Evolutionary conservation across 2,329 filamentous ascomycete species (phyloP), one percentile per base, ranked within the genome.

Genomic region (Rutstroemia sp.): DNA sequence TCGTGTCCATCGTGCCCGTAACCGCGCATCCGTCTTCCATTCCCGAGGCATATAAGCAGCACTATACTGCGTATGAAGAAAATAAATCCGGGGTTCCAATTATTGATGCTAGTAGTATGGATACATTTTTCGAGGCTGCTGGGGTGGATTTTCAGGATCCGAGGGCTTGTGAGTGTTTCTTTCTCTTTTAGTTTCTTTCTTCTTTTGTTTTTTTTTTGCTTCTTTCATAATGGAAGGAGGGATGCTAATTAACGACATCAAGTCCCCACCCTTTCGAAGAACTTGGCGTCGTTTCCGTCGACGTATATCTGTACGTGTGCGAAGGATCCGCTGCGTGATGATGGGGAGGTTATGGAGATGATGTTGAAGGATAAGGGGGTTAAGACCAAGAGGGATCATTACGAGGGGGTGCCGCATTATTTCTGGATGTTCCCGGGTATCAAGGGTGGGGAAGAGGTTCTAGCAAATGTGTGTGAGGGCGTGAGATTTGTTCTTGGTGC

Each of bases 391-490:
- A 60, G 59, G 21, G 66, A 69, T 39, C 55, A 60, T 34, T 68
- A 69, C 58, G 58, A 61, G 4, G 68, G 67, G 1, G 47, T 67
- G 42, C 68, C 69, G 42, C 69, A 71, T 60, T 71, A 68, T 38
- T 72, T 67, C 25, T 55, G 53, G 53, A 7, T 38, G 7, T 55
- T 55, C 5, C 53, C 53, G 1, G 16, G 25, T 12, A 38, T 50
- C 0, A 42, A 50, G 3, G 25, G 38, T 9, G 10, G 46, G 17
- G 53, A 37, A 5, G 46, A 55, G 4, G 42, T 38, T 55, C 37
- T 55, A 12, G 47, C 3, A 1, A 45, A 55, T 51, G 37, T 34
- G 17, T 50, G 38, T 8, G 12, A 38, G 10, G 53, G 53, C 6
- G 53, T 38, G 10, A 55, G 8, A 3, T 55, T 55, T 7, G 53